phyloP scores from a whole-genome alignment of 495 filamentous ascomycete species.

The Talaromyces wortmannii region DNA sequence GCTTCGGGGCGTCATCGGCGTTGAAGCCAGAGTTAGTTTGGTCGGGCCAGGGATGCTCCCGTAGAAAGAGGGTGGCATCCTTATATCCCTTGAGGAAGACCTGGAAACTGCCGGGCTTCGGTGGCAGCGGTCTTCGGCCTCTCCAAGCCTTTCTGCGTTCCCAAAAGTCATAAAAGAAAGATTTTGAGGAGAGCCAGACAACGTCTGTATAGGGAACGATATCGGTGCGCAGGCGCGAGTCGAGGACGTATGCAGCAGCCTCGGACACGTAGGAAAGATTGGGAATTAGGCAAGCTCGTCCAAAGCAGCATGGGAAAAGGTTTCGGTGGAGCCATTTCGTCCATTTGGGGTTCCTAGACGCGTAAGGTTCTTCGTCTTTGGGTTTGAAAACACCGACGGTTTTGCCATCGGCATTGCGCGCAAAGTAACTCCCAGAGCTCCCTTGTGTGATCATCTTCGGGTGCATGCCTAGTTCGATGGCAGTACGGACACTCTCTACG shows the following conservation, averaged over 20 bases:
- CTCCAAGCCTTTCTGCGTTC: conserved; percentile 82
- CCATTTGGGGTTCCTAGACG: conserved; percentile 87
- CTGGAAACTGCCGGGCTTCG: conserved; percentile 93
- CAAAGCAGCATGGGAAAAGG: conserved; percentile 95
- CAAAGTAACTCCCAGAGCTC: conserved; percentile 97
- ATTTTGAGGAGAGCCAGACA: conserved; percentile 88
- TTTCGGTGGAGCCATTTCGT: conserved; percentile 94
- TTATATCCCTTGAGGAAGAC: conserved; percentile 95
- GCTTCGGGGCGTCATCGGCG: conserved; percentile 60
- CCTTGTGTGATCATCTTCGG: conserved; percentile 95
- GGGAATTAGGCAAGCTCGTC: conserved; percentile 90
- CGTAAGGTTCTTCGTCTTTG: conserved; percentile 98
- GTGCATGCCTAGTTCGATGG: conserved; percentile 88
- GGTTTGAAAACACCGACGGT: conserved; percentile 98
- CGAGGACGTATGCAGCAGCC: conserved; percentile 91
- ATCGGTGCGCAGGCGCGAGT: conserved; percentile 82
- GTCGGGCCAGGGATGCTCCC: conserved; percentile 97
- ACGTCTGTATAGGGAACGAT: conserved; percentile 96
- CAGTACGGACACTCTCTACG: conserved; percentile 81
- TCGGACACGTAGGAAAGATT: conserved; percentile 99
- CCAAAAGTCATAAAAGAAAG: conserved; percentile 98
- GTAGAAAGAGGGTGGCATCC: conserved; percentile 90
- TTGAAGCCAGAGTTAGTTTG: conserved; percentile 73
- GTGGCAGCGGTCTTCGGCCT: conserved; percentile 79
- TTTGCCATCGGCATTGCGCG: conserved; percentile 82